Conservation (phyloP, 129 eudicot species). For the Flaveria ramosissima region DNA sequence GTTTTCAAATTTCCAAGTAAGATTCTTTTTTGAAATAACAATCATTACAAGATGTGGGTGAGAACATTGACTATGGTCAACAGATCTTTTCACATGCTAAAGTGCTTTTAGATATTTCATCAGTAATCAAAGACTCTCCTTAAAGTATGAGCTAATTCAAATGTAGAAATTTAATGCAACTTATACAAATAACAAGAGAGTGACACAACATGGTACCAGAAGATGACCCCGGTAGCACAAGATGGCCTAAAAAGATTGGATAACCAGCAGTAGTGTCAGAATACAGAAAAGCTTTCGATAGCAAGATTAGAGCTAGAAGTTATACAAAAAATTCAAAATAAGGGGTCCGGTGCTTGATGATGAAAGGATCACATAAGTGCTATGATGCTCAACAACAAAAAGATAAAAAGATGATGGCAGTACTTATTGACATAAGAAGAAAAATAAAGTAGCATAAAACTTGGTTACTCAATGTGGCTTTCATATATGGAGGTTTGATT, state of each 20-base stretch:
- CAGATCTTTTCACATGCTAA: neutral
- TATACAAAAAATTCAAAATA: neutral
- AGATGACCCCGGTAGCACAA: neutral
- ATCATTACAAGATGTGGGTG: slow-evolving; percentile 2
- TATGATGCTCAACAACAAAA: neutral
- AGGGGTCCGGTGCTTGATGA: slow-evolving; percentile 12
- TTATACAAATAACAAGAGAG: neutral
- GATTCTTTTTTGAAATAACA: neutral
- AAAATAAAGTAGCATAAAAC: neutral
- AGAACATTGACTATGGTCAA: slow-evolving; percentile 6
- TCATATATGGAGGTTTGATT: neutral
- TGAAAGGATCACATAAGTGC: slow-evolving; percentile 1
- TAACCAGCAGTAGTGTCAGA: neutral
- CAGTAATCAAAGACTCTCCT: slow-evolving; percentile 8
- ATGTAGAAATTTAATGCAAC: neutral
- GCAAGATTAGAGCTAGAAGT: neutral
- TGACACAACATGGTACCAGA: slow-evolving; percentile 1
- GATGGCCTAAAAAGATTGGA: neutral
- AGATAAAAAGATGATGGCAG: neutral
- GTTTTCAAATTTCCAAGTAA: slow-evolving; percentile 13
- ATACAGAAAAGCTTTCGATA: neutral
- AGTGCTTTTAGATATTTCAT: slow-evolving; percentile 10
- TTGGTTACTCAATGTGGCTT: slow-evolving; percentile 7
- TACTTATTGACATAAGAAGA: slow-evolving; percentile 3
- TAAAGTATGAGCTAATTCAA: neutral